phyloP scores from a whole-genome alignment of 2,329 filamentous ascomycete genomes.

The Cladosporium sp. region DNA sequence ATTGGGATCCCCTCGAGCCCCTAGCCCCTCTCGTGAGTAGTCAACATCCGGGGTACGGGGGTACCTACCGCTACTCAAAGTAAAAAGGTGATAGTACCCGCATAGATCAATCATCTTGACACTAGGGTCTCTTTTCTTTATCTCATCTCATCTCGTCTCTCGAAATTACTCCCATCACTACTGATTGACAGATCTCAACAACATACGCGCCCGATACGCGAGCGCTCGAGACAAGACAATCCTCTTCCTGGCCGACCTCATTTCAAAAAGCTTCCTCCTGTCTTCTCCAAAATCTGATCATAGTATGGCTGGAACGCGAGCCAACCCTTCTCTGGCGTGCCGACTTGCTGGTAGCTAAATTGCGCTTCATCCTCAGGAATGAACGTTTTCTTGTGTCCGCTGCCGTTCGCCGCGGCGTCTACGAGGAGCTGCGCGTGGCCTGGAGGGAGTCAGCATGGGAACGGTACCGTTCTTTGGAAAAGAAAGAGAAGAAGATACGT shows the following conservation, averaged over 20 bases:
- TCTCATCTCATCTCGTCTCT: too few relatives aligned
- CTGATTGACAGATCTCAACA: too few relatives aligned
- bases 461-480: background rate
- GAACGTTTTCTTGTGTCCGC: conserved; percentile 36
- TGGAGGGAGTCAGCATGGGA: background rate
- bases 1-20: too few relatives aligned
- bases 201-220: too few relatives aligned
- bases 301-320: conserved; percentile 51
- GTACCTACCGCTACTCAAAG: too few relatives aligned
- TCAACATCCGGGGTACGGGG: too few relatives aligned
- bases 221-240: background rate
- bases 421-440: conserved; percentile 40
- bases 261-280: conserved; percentile 46
- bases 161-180: too few relatives aligned
- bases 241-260: conserved; percentile 13
- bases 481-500: background rate
- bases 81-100: too few relatives aligned
- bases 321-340: conserved; percentile 49
- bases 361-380: conserved; percentile 38
- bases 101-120: too few relatives aligned
- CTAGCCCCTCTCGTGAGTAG: too few relatives aligned
- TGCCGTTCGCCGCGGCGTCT: conserved; percentile 38
- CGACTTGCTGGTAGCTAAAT: conserved; percentile 39
- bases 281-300: conserved; percentile 50
- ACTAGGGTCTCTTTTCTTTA: too few relatives aligned